These are phyloP conservation scores for Anisodus acutangulus DNA, from an alignment of 257 asterid genomes.

Conservation along the genomic window DNA sequence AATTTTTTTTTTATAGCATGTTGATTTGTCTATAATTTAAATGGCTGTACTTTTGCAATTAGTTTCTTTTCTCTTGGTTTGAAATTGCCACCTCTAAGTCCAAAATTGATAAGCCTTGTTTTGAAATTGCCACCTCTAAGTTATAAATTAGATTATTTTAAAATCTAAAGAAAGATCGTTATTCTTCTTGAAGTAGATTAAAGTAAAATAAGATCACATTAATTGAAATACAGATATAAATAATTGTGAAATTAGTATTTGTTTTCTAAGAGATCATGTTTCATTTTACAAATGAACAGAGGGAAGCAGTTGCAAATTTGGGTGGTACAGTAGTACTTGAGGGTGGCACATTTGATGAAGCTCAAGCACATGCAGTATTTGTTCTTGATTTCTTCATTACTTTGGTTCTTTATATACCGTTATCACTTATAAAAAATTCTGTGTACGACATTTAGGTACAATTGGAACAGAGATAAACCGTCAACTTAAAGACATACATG, in stretches of 20 bases:
- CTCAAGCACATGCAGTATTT: slow-evolving; percentile 63
- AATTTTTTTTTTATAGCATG: neutral
- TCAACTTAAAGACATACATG: slow-evolving; percentile 65
- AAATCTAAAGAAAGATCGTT: no score
- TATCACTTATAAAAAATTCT: neutral
- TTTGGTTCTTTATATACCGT: no score
- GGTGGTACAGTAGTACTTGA: slow-evolving; percentile 80
- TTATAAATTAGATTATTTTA: no score
- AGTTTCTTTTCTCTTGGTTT: no score
- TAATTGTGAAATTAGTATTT: neutral
- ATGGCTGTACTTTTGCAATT: neutral
- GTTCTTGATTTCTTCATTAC: no score
- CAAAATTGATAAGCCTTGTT: no score
- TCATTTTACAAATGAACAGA: slow-evolving; percentile 37
- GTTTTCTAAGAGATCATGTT: neutral
- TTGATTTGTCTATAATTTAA: neutral
- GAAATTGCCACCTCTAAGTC: no score
- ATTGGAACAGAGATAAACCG: slow-evolving; percentile 83
- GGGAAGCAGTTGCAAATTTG: slow-evolving; percentile 73
- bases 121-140: no score
- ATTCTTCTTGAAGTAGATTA: no score
- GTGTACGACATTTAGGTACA: slow-evolving; percentile 50
- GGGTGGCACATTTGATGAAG: slow-evolving; percentile 85
- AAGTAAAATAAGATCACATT: no score
- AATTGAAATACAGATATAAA: no score